These are phyloP conservation scores for Pseudogymnoascus destructans DNA, from an alignment of 2,329 filamentous ascomycete genomes.

Conservation along the genomic window DNA sequence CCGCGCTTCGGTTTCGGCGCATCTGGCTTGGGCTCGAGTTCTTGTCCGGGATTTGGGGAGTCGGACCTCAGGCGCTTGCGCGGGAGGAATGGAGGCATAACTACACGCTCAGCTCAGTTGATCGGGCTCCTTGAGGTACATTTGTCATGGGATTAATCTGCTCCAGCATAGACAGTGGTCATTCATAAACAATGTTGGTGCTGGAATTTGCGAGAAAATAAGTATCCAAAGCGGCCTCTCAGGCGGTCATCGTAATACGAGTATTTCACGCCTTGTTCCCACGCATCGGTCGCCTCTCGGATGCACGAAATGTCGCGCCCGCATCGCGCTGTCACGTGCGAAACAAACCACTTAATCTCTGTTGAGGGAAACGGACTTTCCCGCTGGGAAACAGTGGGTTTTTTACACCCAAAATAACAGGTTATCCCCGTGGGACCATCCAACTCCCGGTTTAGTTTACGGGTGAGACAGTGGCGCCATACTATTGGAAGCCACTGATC, in stretches of 20 bases:
- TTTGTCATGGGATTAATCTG: not conserved
- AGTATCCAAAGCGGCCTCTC: not conserved
- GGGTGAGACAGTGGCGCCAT: no score
- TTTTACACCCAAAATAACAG: no score
- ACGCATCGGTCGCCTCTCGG: not conserved
- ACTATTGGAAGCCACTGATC: no score
- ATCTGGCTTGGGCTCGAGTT: slow-evolving; percentile 15
- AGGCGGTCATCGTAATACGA: not conserved
- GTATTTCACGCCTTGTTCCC: not conserved
- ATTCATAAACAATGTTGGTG: not conserved
- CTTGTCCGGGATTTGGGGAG: slow-evolving; percentile 25
- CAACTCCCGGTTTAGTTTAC: no score
- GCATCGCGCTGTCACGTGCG: not conserved
- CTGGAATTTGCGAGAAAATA: not conserved
- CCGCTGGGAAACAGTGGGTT: no score
- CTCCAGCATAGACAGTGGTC: not conserved
- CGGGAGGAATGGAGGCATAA: slow-evolving; percentile 55
- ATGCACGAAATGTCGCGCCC: not conserved
- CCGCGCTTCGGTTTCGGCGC: slow-evolving; percentile 15
- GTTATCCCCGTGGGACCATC: no score
- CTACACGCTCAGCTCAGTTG: not conserved
- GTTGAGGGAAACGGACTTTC: no score
- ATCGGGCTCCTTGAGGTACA: not conserved
- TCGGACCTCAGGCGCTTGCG: slow-evolving; percentile 51
- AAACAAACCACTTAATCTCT: not conserved